Percentiles rank a stretch among this genome's conserved stretches.
Evolutionary conservation across 192 early-diverging fungal genomes (phyloP).

Genomic region (Phlyctochytrium planicorne): DNA sequence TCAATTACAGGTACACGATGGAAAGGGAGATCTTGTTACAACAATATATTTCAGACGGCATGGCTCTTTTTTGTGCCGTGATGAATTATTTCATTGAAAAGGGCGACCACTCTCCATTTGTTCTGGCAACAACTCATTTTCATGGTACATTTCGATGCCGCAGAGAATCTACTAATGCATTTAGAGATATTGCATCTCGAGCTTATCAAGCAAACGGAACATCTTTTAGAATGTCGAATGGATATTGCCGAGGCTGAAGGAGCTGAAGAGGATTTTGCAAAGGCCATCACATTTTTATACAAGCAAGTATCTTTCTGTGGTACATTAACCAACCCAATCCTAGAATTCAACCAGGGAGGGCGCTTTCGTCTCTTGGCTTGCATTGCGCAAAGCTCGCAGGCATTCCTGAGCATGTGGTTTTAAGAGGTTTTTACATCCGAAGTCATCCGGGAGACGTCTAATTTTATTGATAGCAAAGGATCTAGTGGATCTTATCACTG

Average conservation of each 20-base stretch:
- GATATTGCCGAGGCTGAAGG: slow-evolving; percentile 47
- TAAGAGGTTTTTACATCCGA: slow-evolving; percentile 40
- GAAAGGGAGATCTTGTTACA: slow-evolving; percentile 64
- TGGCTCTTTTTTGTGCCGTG: slow-evolving; percentile 73
- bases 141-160: slow-evolving; percentile 56
- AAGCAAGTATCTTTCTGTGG: slow-evolving; percentile 26
- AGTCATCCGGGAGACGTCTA: background rate
- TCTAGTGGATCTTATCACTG: slow-evolving; percentile 16
- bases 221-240: slow-evolving; percentile 54
- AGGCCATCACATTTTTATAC: slow-evolving; percentile 62
- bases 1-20: slow-evolving; percentile 61
- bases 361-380: slow-evolving; percentile 39
- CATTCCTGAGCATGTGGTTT: slow-evolving; percentile 29
- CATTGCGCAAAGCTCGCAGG: slow-evolving; percentile 51
- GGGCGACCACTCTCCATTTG: slow-evolving; percentile 53
- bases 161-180: slow-evolving; percentile 4
- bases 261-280: slow-evolving; percentile 12
- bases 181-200: slow-evolving; percentile 52
- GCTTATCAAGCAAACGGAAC: slow-evolving; percentile 41
- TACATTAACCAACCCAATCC: background rate
- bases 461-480: slow-evolving; percentile 14
- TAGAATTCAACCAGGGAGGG: slow-evolving; percentile 40
- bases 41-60: slow-evolving; percentile 67
- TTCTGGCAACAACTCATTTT: slow-evolving; percentile 85
- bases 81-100: slow-evolving; percentile 57